phyloP scores from a whole-genome alignment of 148 eudicot genomes.

The Rhododendron griersonianum region DNA sequence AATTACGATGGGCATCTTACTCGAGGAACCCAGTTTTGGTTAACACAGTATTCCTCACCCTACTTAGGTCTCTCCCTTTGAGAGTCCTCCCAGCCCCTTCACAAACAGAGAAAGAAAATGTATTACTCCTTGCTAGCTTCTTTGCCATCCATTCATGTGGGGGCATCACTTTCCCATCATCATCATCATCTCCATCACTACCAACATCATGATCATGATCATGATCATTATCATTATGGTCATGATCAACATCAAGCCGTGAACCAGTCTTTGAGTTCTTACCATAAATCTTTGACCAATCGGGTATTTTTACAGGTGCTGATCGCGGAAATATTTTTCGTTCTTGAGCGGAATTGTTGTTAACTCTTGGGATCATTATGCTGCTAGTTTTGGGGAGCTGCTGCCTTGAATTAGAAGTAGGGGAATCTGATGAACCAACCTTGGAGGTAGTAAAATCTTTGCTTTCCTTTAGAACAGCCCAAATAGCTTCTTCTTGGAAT shows the following conservation, averaged over 20 bases:
- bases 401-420: conserved; percentile 24
- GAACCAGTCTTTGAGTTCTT: conserved; percentile 22
- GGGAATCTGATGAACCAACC: conserved; percentile 5
- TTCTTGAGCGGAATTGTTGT: conserved; percentile 15
- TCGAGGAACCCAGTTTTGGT: conserved; percentile 51
- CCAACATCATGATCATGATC: conserved; percentile 3
- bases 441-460: not conserved
- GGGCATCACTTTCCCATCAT: conserved; percentile 37
- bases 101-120: conserved; percentile 62
- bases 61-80: conserved; percentile 71
- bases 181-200: conserved; percentile 7
- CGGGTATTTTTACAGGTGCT: conserved; percentile 68
- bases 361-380: conserved; percentile 44
- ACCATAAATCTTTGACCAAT: conserved; percentile 72
- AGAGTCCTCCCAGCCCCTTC: conserved; percentile 80
- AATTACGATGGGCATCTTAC: not conserved
- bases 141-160: conserved; percentile 73
- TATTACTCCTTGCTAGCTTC: conserved; percentile 46
- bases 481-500: conserved; percentile 64
- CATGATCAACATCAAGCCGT: conserved; percentile 19
- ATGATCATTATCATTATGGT: not conserved
- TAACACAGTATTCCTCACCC: conserved; percentile 65
- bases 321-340: conserved; percentile 34
- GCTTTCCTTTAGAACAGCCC: conserved; percentile 34
- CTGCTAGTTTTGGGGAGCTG: conserved; percentile 32